phyloP scores from a whole-genome alignment of 2,329 filamentous ascomycete species.

The Trichoderma koningiopsis region DNA sequence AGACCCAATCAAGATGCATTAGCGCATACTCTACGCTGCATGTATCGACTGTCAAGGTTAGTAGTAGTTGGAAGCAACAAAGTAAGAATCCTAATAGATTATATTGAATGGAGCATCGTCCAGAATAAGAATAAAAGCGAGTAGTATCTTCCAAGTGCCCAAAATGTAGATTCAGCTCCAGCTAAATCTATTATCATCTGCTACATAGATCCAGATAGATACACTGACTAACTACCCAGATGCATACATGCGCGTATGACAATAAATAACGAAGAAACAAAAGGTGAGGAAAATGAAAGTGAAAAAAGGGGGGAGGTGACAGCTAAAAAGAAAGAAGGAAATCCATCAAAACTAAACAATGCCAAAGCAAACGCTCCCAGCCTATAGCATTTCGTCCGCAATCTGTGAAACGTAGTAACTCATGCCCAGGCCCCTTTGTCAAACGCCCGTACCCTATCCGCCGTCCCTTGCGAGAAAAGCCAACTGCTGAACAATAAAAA shows the following conservation, averaged over 20 bases:
- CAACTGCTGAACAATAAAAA: constrained; percentile 8
- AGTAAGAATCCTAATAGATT: background rate
- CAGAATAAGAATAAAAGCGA: background rate
- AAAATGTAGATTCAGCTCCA: background rate
- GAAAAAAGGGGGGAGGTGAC: background rate
- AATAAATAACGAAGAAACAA: background rate
- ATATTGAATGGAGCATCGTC: constrained; percentile 3
- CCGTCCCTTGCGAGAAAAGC: constrained; percentile 1
- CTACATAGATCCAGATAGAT: constrained; percentile 20
- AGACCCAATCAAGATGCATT: background rate
- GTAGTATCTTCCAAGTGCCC: background rate
- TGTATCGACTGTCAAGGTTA: background rate
- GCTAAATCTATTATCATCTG: constrained; percentile 16
- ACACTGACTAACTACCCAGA: background rate
- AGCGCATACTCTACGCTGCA: background rate
- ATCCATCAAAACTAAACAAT: background rate
- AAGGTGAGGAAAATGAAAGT: background rate
- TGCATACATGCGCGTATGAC: constrained; percentile 5
- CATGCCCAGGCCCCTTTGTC: constrained; percentile 14
- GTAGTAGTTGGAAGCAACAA: background rate
- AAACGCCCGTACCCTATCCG: constrained; percentile 21
- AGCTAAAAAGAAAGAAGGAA: background rate
- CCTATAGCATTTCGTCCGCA: constrained; percentile 22
- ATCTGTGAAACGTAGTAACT: constrained; percentile 14
- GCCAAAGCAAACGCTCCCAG: constrained; percentile 17